Percentiles rank a stretch among this genome's conserved stretches.
These are phyloP conservation scores for Hymenoscyphus fraxineus DNA, from an alignment of 2,329 filamentous ascomycete species.

Conservation along the genomic window DNA sequence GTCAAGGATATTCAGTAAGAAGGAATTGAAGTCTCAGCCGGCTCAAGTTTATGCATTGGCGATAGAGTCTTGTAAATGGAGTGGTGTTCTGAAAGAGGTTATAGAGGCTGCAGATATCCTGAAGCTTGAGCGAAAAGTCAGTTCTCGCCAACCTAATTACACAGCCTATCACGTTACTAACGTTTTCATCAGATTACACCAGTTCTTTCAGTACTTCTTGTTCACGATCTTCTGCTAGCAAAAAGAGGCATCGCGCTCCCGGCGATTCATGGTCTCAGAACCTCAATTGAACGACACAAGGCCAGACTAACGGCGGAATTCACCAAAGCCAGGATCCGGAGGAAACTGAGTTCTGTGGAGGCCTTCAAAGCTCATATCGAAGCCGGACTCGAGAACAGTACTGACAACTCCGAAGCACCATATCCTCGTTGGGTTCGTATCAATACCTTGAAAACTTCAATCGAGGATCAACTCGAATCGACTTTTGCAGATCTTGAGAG, in stretches of 20 bases:
- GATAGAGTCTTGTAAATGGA: conserved; percentile 88
- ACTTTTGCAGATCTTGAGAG: conserved; percentile 66
- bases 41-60: conserved; percentile 85
- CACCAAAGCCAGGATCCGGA: conserved; percentile 70
- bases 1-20: conserved; percentile 74
- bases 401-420: conserved; percentile 33
- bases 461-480: conserved; percentile 68
- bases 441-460: conserved; percentile 70
- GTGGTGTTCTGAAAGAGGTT: conserved; percentile 78
- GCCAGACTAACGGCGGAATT: conserved; percentile 77
- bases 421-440: conserved; percentile 92
- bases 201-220: conserved; percentile 72
- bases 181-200: conserved; percentile 64
- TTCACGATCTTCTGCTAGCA: conserved; percentile 79
- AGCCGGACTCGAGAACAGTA: conserved; percentile 44
- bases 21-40: conserved; percentile 70
- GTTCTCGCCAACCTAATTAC: background rate
- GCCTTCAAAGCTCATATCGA: conserved; percentile 58
- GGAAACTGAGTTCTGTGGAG: conserved; percentile 65
- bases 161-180: conserved; percentile 8
- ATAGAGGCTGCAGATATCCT: conserved; percentile 76
- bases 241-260: conserved; percentile 82
- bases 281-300: conserved; percentile 76
- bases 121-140: conserved; percentile 78
- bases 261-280: conserved; percentile 70